Conservation (phyloP, 1,284 basidiomycete genomes). For the Rhodotorula sp. region DNA sequence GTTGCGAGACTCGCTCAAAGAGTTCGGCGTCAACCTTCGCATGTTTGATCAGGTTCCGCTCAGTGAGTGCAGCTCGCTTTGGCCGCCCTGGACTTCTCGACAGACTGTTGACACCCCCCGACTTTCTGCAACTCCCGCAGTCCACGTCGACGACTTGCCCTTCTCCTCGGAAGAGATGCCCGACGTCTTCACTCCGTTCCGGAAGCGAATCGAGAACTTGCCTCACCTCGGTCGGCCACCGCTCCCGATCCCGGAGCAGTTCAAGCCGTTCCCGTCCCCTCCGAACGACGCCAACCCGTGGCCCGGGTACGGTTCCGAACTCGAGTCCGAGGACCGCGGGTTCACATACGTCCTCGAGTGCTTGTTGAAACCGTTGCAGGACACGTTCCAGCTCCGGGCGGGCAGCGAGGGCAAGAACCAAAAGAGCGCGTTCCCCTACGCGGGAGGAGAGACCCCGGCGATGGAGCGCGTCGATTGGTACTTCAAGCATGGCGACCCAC, state of each 20-base stretch:
- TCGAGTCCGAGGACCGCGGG: conserved; percentile 1
- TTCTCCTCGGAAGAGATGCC: conserved; percentile 52
- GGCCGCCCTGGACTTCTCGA: too few species aligned
- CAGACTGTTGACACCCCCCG: too few species aligned
- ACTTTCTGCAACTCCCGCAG: conserved; percentile 8
- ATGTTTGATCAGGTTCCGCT: conserved; percentile 49
- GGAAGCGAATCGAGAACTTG: conserved; percentile 54
- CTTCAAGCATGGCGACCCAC: conserved; percentile 47
- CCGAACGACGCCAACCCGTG: conserved; percentile 5
- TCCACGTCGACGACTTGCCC: conserved; percentile 53
- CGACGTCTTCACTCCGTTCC: conserved; percentile 56
- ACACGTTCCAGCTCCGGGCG: conserved; percentile 16
- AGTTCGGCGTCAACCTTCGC: conserved; percentile 40
- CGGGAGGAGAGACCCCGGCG: conserved; percentile 52
- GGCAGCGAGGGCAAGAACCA: conserved; percentile 14
- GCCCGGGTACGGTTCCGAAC: conserved; percentile 31
- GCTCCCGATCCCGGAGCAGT: conserved; percentile 34
- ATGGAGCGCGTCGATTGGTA: conserved; percentile 52
- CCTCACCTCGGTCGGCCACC: conserved; percentile 47
- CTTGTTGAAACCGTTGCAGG: conserved; percentile 44
- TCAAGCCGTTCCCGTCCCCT: conserved; percentile 48
- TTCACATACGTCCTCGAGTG: conserved; percentile 38
- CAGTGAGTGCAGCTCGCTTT: conserved; percentile 13
- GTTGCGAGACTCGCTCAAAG: conserved; percentile 32
- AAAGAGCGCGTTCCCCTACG: conserved; percentile 52